A percentile compares a stretch with the other conserved stretches of the same genome.
Conservation (phyloP, 257 asterid genomes). For the Solanum bulbocastanum region DNA sequence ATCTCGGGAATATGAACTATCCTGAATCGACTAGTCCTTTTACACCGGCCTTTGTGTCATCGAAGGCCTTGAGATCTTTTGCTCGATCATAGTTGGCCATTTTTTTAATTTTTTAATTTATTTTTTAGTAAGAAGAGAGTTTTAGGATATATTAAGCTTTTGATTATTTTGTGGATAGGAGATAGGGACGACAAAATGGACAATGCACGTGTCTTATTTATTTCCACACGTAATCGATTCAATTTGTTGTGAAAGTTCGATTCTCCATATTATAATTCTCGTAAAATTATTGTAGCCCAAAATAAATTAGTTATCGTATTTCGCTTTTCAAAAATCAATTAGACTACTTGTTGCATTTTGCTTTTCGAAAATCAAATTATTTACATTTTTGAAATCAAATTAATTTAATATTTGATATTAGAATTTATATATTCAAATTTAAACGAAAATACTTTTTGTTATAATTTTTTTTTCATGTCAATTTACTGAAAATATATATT, state of each 20-base stretch:
- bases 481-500: too few relatives aligned
- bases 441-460: too few relatives aligned
- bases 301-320: not conserved
- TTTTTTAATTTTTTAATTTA: not conserved
- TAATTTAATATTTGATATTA: too few relatives aligned
- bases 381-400: too few relatives aligned
- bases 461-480: too few relatives aligned
- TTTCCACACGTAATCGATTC: not conserved
- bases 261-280: rapidly evolving
- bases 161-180: not conserved
- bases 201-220: not conserved
- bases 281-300: rapidly evolving
- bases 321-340: too few relatives aligned
- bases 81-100: not conserved
- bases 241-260: too few relatives aligned
- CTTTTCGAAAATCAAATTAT: too few relatives aligned
- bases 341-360: too few relatives aligned
- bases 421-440: too few relatives aligned
- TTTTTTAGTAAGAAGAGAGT: not conserved
- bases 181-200: not conserved
- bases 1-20: not conserved
- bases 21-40: slow-evolving; percentile 4
- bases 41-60: slow-evolving; percentile 1
- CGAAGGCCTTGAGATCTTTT: not conserved
- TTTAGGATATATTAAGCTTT: not conserved